Conservation (phyloP, 768 basidiomycete genomes). For the Mycena leptocephala region DNA sequence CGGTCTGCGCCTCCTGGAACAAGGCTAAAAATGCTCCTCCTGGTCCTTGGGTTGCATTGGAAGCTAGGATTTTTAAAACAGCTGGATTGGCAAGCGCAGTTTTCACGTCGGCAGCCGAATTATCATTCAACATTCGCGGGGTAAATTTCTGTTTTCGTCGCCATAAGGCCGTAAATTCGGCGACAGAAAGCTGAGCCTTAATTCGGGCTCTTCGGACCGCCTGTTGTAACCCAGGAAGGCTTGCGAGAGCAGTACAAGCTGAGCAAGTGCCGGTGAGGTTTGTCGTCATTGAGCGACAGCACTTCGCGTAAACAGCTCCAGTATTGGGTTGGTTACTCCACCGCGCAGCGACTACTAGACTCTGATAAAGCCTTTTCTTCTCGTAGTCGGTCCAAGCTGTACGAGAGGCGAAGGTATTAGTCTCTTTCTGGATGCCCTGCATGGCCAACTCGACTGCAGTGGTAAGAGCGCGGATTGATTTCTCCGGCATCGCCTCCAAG, state of each 20-base stretch:
- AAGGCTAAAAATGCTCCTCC: neutral
- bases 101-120: neutral
- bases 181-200: neutral
- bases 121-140: neutral
- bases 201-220: neutral
- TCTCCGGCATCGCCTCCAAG: neutral
- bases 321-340: neutral
- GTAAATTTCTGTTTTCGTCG: neutral
- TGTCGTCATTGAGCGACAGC: neutral
- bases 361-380: constrained; percentile 3
- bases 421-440: neutral
- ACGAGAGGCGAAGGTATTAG: neutral
- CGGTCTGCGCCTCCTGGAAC: neutral
- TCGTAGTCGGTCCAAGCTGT: constrained; percentile 3
- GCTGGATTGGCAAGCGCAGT: neutral
- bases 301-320: neutral
- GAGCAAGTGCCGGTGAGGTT: constrained; percentile 1
- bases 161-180: neutral
- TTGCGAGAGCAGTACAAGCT: neutral
- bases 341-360: neutral
- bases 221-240: neutral
- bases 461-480: neutral
- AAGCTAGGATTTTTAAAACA: neutral
- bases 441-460: neutral
- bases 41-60: constrained; percentile 4